Base-by-base conservation (phyloP, 2,329 filamentous ascomycete species). In the Pseudocercospora fijiensis region DNA sequence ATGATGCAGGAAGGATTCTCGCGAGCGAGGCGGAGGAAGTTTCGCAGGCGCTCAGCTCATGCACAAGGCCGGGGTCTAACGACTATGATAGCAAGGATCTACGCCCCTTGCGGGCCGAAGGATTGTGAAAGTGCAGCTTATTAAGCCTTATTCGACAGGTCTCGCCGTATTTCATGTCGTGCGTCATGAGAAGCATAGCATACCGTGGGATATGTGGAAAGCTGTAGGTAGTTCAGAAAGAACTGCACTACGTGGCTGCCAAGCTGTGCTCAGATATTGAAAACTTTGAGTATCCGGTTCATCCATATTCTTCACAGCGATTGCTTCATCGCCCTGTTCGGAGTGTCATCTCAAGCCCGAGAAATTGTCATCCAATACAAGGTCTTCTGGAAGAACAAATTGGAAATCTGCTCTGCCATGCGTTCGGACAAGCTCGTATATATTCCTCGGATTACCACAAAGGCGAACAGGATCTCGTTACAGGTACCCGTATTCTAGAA, bases 11-110 rank as follows among this genome's bases (percentile, higher is more conserved):
- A 30, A 53, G 49, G 49, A 53, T 53, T 53, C 11, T 8, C 28
- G 53, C 30, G 53, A 56, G 41, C n/a, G 27, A 56, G 53, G 53
- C 53, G 28, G 53, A 56, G n/a, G 18, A 24, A 28, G n/a, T 56
- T 56, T 30, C 9, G 9, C 16, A 33, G 11, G 1, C 11, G 16
- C 33, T 56, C 53, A 56, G 53, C 53, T 56, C 27, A 41, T 56
- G 53, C 53, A 56, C 53, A 33, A 28, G 18, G 53, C 53, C 53
- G 53, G 53, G 28, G 53, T 53, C 49, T 28, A 53, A 53, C 26
- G 13, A 41, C 37, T 41, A 41, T 41, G 28, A 24, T 56, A 41
- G 53, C 28, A 56, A 56, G 53, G 53, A 56, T 56, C 49, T 30
- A 53, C 49, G 49, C 49, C 49, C 28, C 49, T 28, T 28, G 49